Evolutionary conservation across 208 protist genomes (phyloP).

Genomic region (Herpetomonas muscarum): DNA sequence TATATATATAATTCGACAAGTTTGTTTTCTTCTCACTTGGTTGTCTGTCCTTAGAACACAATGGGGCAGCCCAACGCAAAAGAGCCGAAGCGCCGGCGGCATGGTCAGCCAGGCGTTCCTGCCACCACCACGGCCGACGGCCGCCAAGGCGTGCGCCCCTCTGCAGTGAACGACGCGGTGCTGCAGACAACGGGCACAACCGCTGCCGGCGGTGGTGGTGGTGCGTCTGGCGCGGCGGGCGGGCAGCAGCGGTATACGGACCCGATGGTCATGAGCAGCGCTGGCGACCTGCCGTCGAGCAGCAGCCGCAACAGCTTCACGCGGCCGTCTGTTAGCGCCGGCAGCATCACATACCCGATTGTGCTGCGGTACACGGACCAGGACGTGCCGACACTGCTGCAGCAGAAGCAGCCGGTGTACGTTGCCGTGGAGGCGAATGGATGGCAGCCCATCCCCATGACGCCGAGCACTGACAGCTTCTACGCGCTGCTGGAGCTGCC

Average conservation of each 20-base stretch:
- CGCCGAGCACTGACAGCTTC: conserved; percentile 79
- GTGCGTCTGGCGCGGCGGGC: too few relatives aligned
- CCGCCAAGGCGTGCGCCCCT: conserved; percentile 27
- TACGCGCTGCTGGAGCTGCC: conserved; percentile 80
- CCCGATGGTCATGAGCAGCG: conserved; percentile 11
- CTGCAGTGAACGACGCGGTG: conserved; percentile 34
- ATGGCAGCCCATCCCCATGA: conserved; percentile 78
- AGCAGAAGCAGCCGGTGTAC: conserved; percentile 35
- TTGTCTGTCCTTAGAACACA: not conserved
- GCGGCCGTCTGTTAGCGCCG: not conserved
- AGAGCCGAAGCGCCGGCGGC: conserved; percentile 34
- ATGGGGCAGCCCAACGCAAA: conserved; percentile 74
- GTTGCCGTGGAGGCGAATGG: conserved; percentile 62
- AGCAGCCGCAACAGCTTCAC: not conserved
- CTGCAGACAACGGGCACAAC: conserved; percentile 18
- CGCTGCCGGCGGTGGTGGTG: too few relatives aligned
- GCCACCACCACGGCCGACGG: not conserved
- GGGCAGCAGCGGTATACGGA: conserved; percentile 20
- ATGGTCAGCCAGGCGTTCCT: not conserved
- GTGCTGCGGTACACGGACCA: conserved; percentile 77
- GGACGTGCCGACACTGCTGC: conserved; percentile 44
- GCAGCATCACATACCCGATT: conserved; percentile 51
- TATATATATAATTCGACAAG: not conserved
- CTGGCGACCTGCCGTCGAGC: conserved; percentile 8
- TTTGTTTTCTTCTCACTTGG: not conserved